Evolutionary conservation across 1,139 yeast species (phyloP).

Genomic region (Taiozyma sp.): DNA sequence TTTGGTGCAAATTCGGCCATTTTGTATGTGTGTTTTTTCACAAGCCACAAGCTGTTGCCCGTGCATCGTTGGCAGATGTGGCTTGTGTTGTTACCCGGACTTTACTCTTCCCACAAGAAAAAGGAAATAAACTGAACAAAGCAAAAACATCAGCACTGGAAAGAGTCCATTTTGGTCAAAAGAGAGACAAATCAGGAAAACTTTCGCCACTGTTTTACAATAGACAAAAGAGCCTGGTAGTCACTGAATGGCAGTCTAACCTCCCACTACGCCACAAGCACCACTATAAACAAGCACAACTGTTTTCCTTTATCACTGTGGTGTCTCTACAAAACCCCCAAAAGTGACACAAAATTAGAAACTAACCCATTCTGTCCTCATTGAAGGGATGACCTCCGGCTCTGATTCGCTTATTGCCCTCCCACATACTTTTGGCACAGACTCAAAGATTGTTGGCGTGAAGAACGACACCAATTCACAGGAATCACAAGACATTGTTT

Average conservation of each 20-base stretch:
- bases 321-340: neutral
- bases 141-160: too few relatives aligned
- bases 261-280: too few relatives aligned
- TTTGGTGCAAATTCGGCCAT: too few relatives aligned
- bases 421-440: conserved; percentile 21
- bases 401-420: conserved; percentile 12
- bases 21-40: neutral
- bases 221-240: too few relatives aligned
- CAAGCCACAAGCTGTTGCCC: neutral
- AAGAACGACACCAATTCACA: conserved; percentile 3
- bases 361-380: neutral
- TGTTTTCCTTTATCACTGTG: too few relatives aligned
- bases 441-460: conserved; percentile 22
- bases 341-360: neutral
- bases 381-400: conserved; percentile 21
- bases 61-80: neutral
- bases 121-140: too few relatives aligned
- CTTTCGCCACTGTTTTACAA: too few relatives aligned
- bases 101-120: too few relatives aligned
- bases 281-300: neutral
- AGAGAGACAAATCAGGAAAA: too few relatives aligned
- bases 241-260: too few relatives aligned
- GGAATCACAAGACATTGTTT: conserved; percentile 22
- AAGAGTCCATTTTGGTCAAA: too few relatives aligned
- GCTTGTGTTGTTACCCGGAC: neutral